Evolutionary conservation across 345 rosid genomes (phyloP).

Genomic region (Gossypium sturtianum): DNA sequence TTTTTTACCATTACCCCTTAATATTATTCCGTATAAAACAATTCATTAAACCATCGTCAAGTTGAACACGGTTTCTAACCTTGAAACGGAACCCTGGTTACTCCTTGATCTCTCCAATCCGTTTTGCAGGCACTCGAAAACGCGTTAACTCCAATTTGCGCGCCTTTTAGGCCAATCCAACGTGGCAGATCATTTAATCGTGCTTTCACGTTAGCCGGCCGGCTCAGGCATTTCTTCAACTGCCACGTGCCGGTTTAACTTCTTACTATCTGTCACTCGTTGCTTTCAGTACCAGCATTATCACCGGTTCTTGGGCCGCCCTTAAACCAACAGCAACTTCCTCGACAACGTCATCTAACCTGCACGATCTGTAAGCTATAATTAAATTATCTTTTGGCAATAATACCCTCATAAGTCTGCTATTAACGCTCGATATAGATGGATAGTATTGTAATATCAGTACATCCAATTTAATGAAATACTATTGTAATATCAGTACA

Average conservation of each 20-base stretch:
- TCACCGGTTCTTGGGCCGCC: background rate
- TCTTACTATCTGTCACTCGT: background rate
- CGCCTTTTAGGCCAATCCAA: constrained; percentile 1
- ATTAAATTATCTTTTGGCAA: background rate
- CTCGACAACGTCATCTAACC: background rate
- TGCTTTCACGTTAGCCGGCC: constrained; percentile 6
- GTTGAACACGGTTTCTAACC: constrained; percentile 7
- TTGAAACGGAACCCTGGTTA: background rate
- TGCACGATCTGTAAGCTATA: background rate
- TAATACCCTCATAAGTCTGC: background rate
- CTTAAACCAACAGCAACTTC: background rate
- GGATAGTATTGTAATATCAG: background rate
- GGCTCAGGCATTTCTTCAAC: background rate
- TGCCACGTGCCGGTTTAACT: background rate
- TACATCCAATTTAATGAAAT: background rate
- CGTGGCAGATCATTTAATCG: background rate
- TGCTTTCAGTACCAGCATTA: background rate
- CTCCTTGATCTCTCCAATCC: background rate
- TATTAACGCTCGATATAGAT: background rate
- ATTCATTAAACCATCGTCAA: background rate
- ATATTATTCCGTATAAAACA: no score
- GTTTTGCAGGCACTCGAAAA: constrained; percentile 8
- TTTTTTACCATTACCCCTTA: no score
- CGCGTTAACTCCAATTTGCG: constrained; percentile 6
- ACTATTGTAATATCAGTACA: background rate